These are phyloP conservation scores for Aphanomyces astaci DNA, from an alignment of 352 stramenopile genomes.

Conservation along the genomic window DNA sequence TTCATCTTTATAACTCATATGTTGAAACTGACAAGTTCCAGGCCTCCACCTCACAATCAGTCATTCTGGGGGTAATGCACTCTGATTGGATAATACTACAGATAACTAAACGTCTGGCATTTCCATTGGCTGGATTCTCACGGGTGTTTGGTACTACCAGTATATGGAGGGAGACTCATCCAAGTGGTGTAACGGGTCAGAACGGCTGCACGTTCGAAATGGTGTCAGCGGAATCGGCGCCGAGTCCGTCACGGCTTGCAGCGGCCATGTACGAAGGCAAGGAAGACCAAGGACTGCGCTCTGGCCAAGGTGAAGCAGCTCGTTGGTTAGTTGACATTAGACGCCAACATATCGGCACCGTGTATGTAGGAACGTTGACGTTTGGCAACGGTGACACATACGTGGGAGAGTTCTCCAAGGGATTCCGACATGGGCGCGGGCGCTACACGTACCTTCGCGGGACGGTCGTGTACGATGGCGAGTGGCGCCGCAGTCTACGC, in stretches of 20 bases:
- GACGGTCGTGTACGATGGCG: conserved; percentile 43
- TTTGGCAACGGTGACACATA: conserved; percentile 64
- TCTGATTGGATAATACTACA: too few relatives aligned
- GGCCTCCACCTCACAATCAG: neutral
- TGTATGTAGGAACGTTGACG: conserved; percentile 32
- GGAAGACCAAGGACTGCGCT: conserved; percentile 15
- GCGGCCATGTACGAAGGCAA: conserved; percentile 17
- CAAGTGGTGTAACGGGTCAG: too few relatives aligned
- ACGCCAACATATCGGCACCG: neutral
- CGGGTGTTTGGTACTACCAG: too few relatives aligned
- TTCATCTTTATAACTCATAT: too few relatives aligned
- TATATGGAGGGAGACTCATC: too few relatives aligned
- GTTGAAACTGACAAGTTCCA: too few relatives aligned
- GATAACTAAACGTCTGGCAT: too few relatives aligned
- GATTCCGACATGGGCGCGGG: conserved; percentile 49
- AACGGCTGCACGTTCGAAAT: too few relatives aligned
- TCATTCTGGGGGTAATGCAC: too few relatives aligned
- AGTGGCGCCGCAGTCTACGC: conserved; percentile 49
- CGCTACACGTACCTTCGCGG: conserved; percentile 48
- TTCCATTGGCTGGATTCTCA: too few relatives aligned
- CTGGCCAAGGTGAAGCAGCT: neutral
- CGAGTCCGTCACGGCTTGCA: neutral
- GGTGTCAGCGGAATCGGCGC: too few relatives aligned
- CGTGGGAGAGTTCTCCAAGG: conserved; percentile 49
- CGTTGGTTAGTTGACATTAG: too few relatives aligned